Base-by-base conservation (phyloP, 257 asterid genomes). In the Solanum piurae region DNA sequence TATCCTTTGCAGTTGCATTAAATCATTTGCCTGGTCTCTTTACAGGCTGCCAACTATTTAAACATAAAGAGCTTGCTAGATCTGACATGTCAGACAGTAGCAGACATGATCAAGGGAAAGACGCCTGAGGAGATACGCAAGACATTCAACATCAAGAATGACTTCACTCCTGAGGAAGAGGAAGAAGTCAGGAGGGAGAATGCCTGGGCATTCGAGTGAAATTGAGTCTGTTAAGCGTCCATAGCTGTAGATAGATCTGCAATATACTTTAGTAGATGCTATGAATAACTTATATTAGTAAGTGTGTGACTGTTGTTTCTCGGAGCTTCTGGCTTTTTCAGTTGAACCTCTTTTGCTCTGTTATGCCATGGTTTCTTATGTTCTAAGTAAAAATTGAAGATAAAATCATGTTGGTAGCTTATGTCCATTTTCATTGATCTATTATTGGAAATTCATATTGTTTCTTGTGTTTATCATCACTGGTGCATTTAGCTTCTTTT, bases 31-130 rank as follows among this genome's bases (percentile, higher is more conserved):
- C 29, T 12, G 12, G 7, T 42, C 62, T 66, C 14, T 46, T 64
- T 73, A 3, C 84, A 95, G 97, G 98, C 98, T 89, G 98, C 98
- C 20, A 92, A 95, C 88, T 95, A 93, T 83, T 82, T 95, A n/a
- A 89, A 94, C 91, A 94, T 95, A 88, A 91, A 90, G 93, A 89
- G 93, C 86, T 80, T 95, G 87, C 91, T 95, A 5, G 95, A 94
- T 83, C 92, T 95, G 9, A 93, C 94, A 2, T 91, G 95, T 68
- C 94, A 94, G 87, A 88, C 95, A 6, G 95, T 94, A 2, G 95
- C 95, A 0, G 94, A 93, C 60, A 92, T 92, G 94, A 94, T 95
- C 42, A 94, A 93, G 89, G 96, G 93, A 29, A 95, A 92, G 92
- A 94, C 94, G 0, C 94, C 95, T 0, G 97, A 93, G 89, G 98